Evolutionary conservation across 2,329 filamentous ascomycete genomes (phyloP).

Genomic region (Aureobasidium uvarum): DNA sequence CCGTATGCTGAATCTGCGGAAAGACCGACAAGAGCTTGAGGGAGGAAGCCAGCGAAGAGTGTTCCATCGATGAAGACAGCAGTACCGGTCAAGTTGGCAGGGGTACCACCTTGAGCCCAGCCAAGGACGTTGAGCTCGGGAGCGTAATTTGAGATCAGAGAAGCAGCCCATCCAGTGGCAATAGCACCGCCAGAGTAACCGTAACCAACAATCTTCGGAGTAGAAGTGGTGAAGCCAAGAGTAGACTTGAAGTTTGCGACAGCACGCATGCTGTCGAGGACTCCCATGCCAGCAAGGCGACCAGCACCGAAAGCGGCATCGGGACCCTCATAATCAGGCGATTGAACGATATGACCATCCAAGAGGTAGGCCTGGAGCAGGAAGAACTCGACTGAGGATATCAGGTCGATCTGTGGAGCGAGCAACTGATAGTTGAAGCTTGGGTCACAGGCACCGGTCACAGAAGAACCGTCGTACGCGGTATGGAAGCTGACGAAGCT

Average conservation of each 20-base stretch:
- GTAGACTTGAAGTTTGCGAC: slow-evolving; percentile 28
- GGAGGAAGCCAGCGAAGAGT: slow-evolving; percentile 34
- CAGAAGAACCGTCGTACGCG: slow-evolving; percentile 17
- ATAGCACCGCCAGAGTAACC: slow-evolving; percentile 35
- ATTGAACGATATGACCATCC: slow-evolving; percentile 32
- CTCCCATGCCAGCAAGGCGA: slow-evolving; percentile 33
- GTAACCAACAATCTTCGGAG: slow-evolving; percentile 27
- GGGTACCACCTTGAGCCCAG: slow-evolving; percentile 39
- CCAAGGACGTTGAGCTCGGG: slow-evolving; percentile 36
- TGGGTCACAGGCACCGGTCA: slow-evolving; percentile 21
- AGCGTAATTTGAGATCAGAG: slow-evolving; percentile 34
- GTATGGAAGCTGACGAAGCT: slow-evolving; percentile 23
- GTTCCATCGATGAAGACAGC: slow-evolving; percentile 34
- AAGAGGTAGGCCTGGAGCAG: slow-evolving; percentile 29
- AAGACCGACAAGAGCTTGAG: slow-evolving; percentile 32
- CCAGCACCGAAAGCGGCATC: slow-evolving; percentile 33
- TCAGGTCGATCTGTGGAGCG: neutral
- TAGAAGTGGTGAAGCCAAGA: slow-evolving; percentile 11
- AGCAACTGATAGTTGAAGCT: slow-evolving; percentile 27
- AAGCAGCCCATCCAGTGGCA: slow-evolving; percentile 34
- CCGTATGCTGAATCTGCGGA: slow-evolving; percentile 32
- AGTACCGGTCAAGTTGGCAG: slow-evolving; percentile 42
- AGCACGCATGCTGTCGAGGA: slow-evolving; percentile 35
- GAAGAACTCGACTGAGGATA: slow-evolving; percentile 5
- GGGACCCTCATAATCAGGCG: slow-evolving; percentile 35